Evolutionary conservation across 2,329 filamentous ascomycete species (phyloP).

Genomic region (Neofusicoccum ribis): DNA sequence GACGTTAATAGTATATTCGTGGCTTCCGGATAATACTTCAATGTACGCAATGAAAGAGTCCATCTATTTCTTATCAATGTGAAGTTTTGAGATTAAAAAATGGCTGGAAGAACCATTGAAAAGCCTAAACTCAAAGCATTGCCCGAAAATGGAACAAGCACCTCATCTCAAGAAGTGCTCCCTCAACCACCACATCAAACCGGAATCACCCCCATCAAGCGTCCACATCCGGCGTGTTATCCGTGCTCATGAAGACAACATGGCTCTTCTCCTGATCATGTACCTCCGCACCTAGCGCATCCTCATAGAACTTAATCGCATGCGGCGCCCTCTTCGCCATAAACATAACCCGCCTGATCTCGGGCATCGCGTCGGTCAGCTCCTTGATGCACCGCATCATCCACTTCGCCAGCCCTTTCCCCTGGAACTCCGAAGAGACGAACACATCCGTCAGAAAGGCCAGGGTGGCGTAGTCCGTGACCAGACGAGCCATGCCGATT

Average conservation of each 20-base stretch:
- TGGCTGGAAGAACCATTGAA: too few relatives aligned
- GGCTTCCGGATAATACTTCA: too few relatives aligned
- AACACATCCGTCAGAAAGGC: constrained; percentile 72
- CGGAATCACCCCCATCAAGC: neutral
- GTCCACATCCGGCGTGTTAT: neutral
- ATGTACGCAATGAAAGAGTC: too few relatives aligned
- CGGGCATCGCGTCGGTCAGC: constrained; percentile 56
- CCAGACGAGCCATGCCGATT: constrained; percentile 62
- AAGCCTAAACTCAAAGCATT: too few relatives aligned
- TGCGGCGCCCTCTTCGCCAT: constrained; percentile 29
- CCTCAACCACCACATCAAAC: too few relatives aligned
- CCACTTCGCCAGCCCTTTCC: constrained; percentile 65
- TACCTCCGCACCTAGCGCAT: constrained; percentile 32
- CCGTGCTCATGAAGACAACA: constrained; percentile 15
- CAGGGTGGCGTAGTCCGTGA: constrained; percentile 70
- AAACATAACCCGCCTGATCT: constrained; percentile 50
- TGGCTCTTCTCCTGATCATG: constrained; percentile 19
- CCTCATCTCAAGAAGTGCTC: too few relatives aligned
- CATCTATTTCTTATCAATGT: too few relatives aligned
- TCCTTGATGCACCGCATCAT: constrained; percentile 63
- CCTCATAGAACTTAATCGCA: constrained; percentile 29
- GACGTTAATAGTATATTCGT: too few relatives aligned
- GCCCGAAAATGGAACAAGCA: too few relatives aligned
- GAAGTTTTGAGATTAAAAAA: too few relatives aligned
- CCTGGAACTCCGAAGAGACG: constrained; percentile 60